Conservation (phyloP, 1,139 yeast species). For the Lodderomyces theae region DNA sequence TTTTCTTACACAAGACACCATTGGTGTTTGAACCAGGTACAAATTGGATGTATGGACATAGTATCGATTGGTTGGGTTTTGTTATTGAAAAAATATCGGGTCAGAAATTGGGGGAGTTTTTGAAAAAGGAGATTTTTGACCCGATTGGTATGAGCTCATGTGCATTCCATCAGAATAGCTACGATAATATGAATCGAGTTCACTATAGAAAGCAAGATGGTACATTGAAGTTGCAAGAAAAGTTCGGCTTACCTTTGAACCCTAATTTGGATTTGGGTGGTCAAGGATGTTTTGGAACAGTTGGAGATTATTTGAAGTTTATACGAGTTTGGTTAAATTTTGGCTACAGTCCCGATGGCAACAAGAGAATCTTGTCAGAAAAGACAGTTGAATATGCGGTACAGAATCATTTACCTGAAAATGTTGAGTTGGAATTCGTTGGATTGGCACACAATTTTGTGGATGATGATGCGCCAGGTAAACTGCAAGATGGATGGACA, state of each 20-base stretch:
- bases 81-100: conserved; percentile 46
- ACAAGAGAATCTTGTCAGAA: conserved; percentile 28
- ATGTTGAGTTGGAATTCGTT: conserved; percentile 20
- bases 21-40: conserved; percentile 54
- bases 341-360: conserved; percentile 42
- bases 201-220: conserved; percentile 23
- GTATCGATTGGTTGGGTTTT: conserved; percentile 54
- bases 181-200: conserved; percentile 24
- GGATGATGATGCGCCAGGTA: conserved; percentile 20
- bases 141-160: conserved; percentile 44
- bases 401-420: conserved; percentile 33
- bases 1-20: conserved; percentile 36
- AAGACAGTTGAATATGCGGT: conserved; percentile 33
- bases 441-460: conserved; percentile 15
- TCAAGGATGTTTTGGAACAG: conserved; percentile 46
- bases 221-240: conserved; percentile 16
- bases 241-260: conserved; percentile 20
- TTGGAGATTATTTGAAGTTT: conserved; percentile 42
- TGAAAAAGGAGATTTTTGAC: conserved; percentile 37
- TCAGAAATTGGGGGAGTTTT: conserved; percentile 38
- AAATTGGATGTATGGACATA: conserved; percentile 49
- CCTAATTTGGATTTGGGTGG: conserved; percentile 48
- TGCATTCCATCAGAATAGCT: conserved; percentile 33
- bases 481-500: conserved; percentile 74
- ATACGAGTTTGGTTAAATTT: conserved; percentile 46